Percentiles rank a stretch among this genome's conserved stretches.
Evolutionary conservation across 139 green algal genomes (phyloP).

Genomic region (Chlorella sp.): DNA sequence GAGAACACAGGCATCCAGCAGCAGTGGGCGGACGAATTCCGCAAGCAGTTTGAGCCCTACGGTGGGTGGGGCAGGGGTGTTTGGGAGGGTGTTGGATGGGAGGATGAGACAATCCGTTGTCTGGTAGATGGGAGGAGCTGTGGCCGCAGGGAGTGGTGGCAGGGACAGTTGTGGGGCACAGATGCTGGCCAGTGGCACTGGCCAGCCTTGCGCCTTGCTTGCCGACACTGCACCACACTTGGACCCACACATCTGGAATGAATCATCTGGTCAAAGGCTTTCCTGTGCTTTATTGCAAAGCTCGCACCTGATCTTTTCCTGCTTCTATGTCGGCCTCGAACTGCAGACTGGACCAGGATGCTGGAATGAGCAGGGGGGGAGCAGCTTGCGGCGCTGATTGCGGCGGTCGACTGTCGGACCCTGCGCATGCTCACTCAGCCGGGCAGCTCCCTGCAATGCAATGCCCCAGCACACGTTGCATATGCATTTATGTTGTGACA

Average conservation of each 20-base stretch:
- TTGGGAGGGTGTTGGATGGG: not conserved
- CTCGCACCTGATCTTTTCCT: too few relatives aligned
- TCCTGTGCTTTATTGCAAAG: too few relatives aligned
- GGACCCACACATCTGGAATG: too few relatives aligned
- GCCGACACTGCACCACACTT: too few relatives aligned
- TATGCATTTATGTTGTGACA: not conserved
- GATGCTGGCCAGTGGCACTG: too few relatives aligned
- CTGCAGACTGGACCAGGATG: conserved; percentile 20
- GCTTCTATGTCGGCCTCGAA: not conserved
- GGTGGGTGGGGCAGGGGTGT: conserved; percentile 87
- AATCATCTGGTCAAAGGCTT: too few relatives aligned
- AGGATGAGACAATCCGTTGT: not conserved
- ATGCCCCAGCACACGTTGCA: too few relatives aligned
- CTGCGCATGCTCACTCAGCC: too few relatives aligned
- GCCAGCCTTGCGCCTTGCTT: too few relatives aligned
- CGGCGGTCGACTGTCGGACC: too few relatives aligned
- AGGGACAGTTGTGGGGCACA: not conserved
- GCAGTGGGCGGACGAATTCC: conserved; percentile 78
- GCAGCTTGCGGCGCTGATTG: too few relatives aligned
- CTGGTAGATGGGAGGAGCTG: not conserved
- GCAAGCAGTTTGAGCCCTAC: conserved; percentile 73
- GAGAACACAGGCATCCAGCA: conserved; percentile 60
- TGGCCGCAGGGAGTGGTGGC: not conserved
- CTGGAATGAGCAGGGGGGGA: conserved; percentile 16
- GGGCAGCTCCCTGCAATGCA: too few relatives aligned